A percentile compares a stretch with the other conserved stretches of the same genome.
Conservation (phyloP, 805 yeast species). For the Candida krabiensis region DNA sequence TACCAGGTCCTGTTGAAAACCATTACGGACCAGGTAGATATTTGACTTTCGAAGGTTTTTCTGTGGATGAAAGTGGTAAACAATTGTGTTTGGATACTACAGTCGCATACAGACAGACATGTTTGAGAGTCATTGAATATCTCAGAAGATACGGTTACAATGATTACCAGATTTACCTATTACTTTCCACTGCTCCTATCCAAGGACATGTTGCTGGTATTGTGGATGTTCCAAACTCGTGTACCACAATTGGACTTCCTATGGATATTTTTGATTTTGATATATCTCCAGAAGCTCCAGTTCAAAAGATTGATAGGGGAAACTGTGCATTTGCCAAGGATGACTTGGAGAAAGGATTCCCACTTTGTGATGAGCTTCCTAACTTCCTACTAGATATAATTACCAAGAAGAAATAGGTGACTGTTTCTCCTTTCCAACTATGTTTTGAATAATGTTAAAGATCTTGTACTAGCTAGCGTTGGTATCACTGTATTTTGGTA, state of each 20-base stretch:
- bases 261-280: conserved; percentile 54
- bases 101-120: conserved; percentile 51
- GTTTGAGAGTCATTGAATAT: conserved; percentile 49
- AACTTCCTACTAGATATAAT: conserved; percentile 20
- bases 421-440: not conserved
- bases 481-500: too few relatives aligned
- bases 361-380: conserved; percentile 18
- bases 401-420: conserved; percentile 9
- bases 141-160: conserved; percentile 49
- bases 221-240: conserved; percentile 53
- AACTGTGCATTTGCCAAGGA: conserved; percentile 39
- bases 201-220: conserved; percentile 54
- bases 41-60: conserved; percentile 52
- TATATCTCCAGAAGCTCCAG: conserved; percentile 38
- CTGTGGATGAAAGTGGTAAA: conserved; percentile 48
- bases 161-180: conserved; percentile 49
- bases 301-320: conserved; percentile 32
- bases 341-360: conserved; percentile 21
- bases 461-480: not conserved
- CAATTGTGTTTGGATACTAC: conserved; percentile 48
- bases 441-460: not conserved
- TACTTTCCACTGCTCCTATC: conserved; percentile 48
- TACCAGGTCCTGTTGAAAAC: conserved; percentile 50
- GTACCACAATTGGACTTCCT: conserved; percentile 51
- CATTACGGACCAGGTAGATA: conserved; percentile 50